Percentiles rank a stretch among this genome's conserved stretches.
These are phyloP conservation scores for Xylaria hypoxylon DNA, from an alignment of 2,329 filamentous ascomycete genomes.

Conservation along the genomic window DNA sequence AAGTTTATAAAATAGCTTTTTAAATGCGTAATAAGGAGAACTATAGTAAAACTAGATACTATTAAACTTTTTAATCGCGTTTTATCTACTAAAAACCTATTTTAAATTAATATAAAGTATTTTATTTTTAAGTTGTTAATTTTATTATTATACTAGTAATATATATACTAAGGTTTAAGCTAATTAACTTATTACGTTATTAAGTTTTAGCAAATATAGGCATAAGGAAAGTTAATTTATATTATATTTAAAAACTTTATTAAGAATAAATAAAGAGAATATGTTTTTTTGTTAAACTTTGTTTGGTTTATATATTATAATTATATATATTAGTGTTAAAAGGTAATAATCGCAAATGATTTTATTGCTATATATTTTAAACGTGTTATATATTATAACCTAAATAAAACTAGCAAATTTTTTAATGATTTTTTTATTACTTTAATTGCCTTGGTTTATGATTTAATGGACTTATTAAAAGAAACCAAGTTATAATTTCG, in stretches of 20 bases:
- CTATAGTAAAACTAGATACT: neutral
- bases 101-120: conserved; percentile 8
- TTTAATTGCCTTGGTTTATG: conserved; percentile 1
- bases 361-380: neutral
- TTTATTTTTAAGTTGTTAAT: conserved; percentile 5
- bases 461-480: neutral
- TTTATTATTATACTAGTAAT: neutral
- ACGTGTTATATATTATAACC: neutral
- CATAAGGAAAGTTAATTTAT: neutral
- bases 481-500: conserved; percentile 1
- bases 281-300: conserved; percentile 4
- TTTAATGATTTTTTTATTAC: neutral
- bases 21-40: neutral
- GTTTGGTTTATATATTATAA: neutral
- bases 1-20: neutral
- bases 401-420: conserved; percentile 3
- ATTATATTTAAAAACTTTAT: conserved; percentile 1
- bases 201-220: conserved; percentile 1
- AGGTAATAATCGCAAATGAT: neutral
- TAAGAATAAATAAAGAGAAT: conserved; percentile 5
- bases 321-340: neutral
- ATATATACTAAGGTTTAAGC: neutral
- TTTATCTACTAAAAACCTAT: neutral
- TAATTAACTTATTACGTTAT: neutral
- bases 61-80: neutral